Evolutionary conservation across 2,329 filamentous ascomycete genomes (phyloP).

Genomic region (Alternaria viburni): DNA sequence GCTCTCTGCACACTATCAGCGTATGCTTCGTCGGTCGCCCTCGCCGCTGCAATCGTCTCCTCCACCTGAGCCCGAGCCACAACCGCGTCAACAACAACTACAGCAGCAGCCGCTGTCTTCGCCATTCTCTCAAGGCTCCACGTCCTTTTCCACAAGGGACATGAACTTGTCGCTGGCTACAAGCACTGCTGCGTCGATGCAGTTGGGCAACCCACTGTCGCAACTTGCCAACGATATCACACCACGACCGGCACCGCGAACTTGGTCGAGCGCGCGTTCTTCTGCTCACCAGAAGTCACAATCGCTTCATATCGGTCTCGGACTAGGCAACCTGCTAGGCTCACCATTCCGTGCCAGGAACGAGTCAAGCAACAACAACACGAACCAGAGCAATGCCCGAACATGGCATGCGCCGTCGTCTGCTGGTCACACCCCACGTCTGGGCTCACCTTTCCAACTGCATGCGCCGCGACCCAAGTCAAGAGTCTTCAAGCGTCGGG

Average conservation of each 20-base stretch:
- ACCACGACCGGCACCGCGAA: slow-evolving; percentile 44
- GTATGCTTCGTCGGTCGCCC: slow-evolving; percentile 66
- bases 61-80: slow-evolving; percentile 40
- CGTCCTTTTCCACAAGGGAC: slow-evolving; percentile 55
- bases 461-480: slow-evolving; percentile 59
- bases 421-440: slow-evolving; percentile 32
- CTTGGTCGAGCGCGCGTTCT: slow-evolving; percentile 54
- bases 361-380: slow-evolving; percentile 32
- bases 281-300: slow-evolving; percentile 60
- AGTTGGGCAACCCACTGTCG: slow-evolving; percentile 55
- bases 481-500: slow-evolving; percentile 64
- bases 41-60: slow-evolving; percentile 59
- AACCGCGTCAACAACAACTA: slow-evolving; percentile 27
- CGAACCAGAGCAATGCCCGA: slow-evolving; percentile 36
- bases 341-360: slow-evolving; percentile 52
- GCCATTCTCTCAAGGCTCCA: slow-evolving; percentile 34
- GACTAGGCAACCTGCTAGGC: slow-evolving; percentile 49
- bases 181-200: slow-evolving; percentile 60
- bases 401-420: slow-evolving; percentile 43
- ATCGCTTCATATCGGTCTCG: slow-evolving; percentile 56
- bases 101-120: slow-evolving; percentile 49
- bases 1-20: slow-evolving; percentile 68
- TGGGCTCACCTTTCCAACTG: slow-evolving; percentile 62
- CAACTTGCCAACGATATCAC: slow-evolving; percentile 50
- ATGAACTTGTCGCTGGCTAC: slow-evolving; percentile 59